These are phyloP conservation scores for Chaetoceros tenuissimus DNA, from an alignment of 108 stramenopile species.

Conservation along the genomic window DNA sequence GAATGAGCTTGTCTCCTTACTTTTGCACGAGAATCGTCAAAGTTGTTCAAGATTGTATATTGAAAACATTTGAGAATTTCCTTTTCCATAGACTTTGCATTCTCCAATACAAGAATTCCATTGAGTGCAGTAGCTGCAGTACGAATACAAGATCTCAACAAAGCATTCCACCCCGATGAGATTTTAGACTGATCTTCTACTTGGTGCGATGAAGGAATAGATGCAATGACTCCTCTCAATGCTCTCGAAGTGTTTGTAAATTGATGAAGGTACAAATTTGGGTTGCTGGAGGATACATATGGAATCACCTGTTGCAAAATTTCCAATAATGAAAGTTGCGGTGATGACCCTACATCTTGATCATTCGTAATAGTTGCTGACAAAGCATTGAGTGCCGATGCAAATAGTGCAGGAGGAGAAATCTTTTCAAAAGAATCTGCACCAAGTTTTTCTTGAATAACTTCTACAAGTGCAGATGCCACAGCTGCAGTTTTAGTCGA, in stretches of 20 bases:
- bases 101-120: conserved; percentile 9
- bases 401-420: conserved; percentile 21
- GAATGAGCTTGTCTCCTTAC: conserved; percentile 46
- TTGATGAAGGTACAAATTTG: conserved; percentile 30
- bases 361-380: conserved; percentile 27
- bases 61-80: conserved; percentile 29
- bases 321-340: conserved; percentile 54
- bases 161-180: conserved; percentile 9
- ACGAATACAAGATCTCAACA: conserved; percentile 28
- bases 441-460: conserved; percentile 2
- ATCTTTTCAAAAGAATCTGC: not conserved
- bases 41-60: conserved; percentile 34
- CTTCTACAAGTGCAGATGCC: conserved; percentile 27
- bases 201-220: conserved; percentile 18
- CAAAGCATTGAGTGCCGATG: conserved; percentile 29
- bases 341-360: conserved; percentile 15
- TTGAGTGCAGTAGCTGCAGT: not conserved
- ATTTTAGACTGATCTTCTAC: conserved; percentile 12
- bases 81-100: conserved; percentile 23
- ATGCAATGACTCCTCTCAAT: conserved; percentile 39
- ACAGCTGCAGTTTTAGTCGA: conserved; percentile 15
- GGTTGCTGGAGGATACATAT: conserved; percentile 30
- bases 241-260: conserved; percentile 35
- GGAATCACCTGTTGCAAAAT: conserved; percentile 37
- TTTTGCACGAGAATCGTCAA: conserved; percentile 40